Evolutionary conservation across 768 basidiomycete species (phyloP).

Genomic region (Lentinula sp.): DNA sequence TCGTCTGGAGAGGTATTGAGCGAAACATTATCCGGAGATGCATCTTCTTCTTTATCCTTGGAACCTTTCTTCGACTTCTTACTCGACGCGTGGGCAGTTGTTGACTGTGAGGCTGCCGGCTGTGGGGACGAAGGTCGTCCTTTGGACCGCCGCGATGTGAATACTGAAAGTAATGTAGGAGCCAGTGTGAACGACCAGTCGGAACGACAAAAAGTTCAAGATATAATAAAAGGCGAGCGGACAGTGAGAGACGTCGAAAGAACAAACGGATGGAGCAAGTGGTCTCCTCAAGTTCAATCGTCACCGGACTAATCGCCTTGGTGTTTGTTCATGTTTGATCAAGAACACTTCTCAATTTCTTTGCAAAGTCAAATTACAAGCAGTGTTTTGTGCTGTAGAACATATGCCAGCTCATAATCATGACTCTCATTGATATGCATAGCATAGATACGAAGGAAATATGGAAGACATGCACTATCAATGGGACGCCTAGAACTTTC

Average conservation of each 20-base stretch:
- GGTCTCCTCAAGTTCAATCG: conserved; percentile 4
- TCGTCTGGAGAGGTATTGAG: conserved; percentile 39
- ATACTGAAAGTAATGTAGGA: conserved; percentile 72
- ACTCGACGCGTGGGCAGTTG: conserved; percentile 82
- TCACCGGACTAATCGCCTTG: conserved; percentile 13
- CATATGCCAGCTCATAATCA: conserved; percentile 11
- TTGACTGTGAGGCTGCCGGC: conserved; percentile 44
- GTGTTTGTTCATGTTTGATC: conserved; percentile 28
- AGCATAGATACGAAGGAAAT: conserved; percentile 17
- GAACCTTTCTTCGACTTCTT: conserved; percentile 70
- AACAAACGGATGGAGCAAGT: not conserved
- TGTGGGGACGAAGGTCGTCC: conserved; percentile 69
- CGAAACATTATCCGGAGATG: conserved; percentile 25
- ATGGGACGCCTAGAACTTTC: conserved; percentile 69
- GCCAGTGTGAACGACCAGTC: conserved; percentile 53
- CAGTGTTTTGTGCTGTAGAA: no score
- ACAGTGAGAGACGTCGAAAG: not conserved
- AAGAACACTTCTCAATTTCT: not conserved
- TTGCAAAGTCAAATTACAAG: not conserved
- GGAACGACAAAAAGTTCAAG: not conserved
- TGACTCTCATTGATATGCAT: conserved; percentile 18
- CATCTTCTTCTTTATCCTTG: conserved; percentile 66
- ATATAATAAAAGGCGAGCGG: not conserved
- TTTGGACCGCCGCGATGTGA: conserved; percentile 66
- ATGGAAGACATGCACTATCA: conserved; percentile 5